Evolutionary conservation across 148 eudicot genomes (phyloP), one percentile per base, ranked within the genome.

Genomic region (Drosera capensis): DNA sequence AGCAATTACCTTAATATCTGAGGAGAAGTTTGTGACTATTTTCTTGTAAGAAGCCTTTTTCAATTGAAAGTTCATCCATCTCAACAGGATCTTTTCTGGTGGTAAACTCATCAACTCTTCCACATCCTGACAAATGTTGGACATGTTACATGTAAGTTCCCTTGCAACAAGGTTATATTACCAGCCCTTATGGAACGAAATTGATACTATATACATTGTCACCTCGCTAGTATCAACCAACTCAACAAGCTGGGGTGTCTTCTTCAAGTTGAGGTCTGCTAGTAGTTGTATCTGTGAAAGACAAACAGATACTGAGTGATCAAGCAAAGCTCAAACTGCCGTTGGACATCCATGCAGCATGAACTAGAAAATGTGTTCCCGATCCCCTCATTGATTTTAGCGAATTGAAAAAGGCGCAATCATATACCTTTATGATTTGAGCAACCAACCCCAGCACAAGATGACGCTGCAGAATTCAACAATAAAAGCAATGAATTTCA

Each of bases 61-160:
- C 28, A 90, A 72, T 40, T 80, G 94, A 60, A 80, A 90, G 62
- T 90, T 90, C 99, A 90, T 90, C 99, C 99, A 90, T 67, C 95
- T 66, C 56, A 90, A 71, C 63, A 90, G 67, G 35, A 85, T 78
- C 62, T 90, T 90, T 46, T 90, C 94, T 40, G 99, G 99, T 58
- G 99, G 74, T 54, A 90, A 63, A 63, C 82, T 81, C 85, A 85
- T 78, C 54, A 90, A 62, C 79, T 90, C 99, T 74, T 90, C 99
- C 40, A 77, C 70, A 66, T 90, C 99, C 99, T 90, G 56, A 51
- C 31, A 3, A 9, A 28, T 12, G 7, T 24, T 8, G 17, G 40
- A 15, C 18, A 39, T 13, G 24, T 16, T n/a, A n/a, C 19, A 46
- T 14, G 2, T 14, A n/a, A n/a, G n/a, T n/a, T n/a, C n/a, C n/a